These are phyloP conservation scores for Nigrograna mackinnonii DNA, from an alignment of 2,329 filamentous ascomycete species.

Conservation along the genomic window DNA sequence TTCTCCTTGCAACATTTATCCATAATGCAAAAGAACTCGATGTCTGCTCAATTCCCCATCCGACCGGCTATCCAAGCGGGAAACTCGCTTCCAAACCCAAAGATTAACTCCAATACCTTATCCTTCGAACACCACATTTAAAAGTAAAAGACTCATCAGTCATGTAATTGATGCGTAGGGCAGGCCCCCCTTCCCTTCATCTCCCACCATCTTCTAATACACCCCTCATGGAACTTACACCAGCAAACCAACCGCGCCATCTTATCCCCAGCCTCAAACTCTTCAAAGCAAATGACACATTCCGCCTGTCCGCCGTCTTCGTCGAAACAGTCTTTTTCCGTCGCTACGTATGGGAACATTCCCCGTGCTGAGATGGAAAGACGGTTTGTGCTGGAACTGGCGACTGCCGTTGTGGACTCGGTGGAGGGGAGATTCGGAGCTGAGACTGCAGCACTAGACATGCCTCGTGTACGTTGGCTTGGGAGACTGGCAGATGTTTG, in stretches of 20 bases:
- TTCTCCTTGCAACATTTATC: too few relatives aligned
- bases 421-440: neutral
- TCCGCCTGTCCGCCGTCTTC: constrained; percentile 57
- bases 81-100: too few relatives aligned
- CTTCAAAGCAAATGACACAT: constrained; percentile 68
- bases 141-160: too few relatives aligned
- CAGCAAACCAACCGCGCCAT: constrained; percentile 65
- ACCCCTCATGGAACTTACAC: constrained; percentile 66
- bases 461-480: constrained; percentile 32
- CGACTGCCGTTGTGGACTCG: constrained; percentile 7
- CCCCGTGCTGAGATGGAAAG: constrained; percentile 4
- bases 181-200: constrained; percentile 1
- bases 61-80: too few relatives aligned
- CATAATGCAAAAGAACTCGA: too few relatives aligned
- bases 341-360: constrained; percentile 53
- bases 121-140: too few relatives aligned
- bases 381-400: constrained; percentile 11
- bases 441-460: constrained; percentile 25
- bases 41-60: too few relatives aligned
- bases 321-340: constrained; percentile 65
- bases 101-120: too few relatives aligned
- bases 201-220: constrained; percentile 64
- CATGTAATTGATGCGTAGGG: constrained; percentile 1
- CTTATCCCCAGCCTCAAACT: constrained; percentile 63
- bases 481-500: constrained; percentile 29